phyloP scores from a whole-genome alignment of 2,329 filamentous ascomycete genomes.

The Epichloe sp. region DNA sequence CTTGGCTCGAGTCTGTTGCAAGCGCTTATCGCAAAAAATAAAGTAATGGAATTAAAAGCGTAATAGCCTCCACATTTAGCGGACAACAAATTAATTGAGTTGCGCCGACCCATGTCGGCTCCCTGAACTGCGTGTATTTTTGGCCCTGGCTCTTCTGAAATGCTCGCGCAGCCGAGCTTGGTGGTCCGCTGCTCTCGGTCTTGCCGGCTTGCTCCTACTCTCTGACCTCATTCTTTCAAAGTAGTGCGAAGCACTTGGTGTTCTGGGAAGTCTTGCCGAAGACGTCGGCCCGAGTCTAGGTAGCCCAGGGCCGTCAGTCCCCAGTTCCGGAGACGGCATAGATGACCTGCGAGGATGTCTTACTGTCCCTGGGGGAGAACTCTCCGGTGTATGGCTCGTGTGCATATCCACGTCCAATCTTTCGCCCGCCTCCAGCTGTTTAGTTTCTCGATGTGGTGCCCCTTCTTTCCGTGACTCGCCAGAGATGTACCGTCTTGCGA shows the following conservation, averaged over 20 bases:
- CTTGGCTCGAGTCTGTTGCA: not conserved
- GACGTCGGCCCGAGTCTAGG: slow-evolving; percentile 10
- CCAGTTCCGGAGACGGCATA: slow-evolving; percentile 10
- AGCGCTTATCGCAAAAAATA: not conserved
- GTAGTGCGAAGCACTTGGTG: slow-evolving; percentile 13
- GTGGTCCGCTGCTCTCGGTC: slow-evolving; percentile 9
- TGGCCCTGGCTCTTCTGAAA: slow-evolving; percentile 12
- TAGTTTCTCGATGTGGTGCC: not conserved
- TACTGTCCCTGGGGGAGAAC: not conserved
- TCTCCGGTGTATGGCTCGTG: not conserved
- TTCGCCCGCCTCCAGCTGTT: not conserved
- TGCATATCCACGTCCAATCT: slow-evolving; percentile 3
- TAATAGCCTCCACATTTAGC: no score
- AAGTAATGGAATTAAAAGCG: no score
- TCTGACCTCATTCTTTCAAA: slow-evolving; percentile 10
- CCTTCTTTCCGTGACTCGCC: not conserved
- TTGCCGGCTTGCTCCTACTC: slow-evolving; percentile 5
- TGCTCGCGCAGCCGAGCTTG: slow-evolving; percentile 14
- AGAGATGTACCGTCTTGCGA: slow-evolving; percentile 5
- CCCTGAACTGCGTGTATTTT: slow-evolving; percentile 7
- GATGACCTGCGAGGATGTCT: not conserved
- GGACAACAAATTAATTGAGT: not conserved
- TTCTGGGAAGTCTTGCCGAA: slow-evolving; percentile 4
- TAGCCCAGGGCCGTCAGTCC: slow-evolving; percentile 8
- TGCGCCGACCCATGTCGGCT: not conserved